A percentile compares a stretch with the other conserved stretches of the same genome.
These are phyloP conservation scores for Talaromyces liani DNA, from an alignment of 495 filamentous ascomycete genomes.

Conservation along the genomic window DNA sequence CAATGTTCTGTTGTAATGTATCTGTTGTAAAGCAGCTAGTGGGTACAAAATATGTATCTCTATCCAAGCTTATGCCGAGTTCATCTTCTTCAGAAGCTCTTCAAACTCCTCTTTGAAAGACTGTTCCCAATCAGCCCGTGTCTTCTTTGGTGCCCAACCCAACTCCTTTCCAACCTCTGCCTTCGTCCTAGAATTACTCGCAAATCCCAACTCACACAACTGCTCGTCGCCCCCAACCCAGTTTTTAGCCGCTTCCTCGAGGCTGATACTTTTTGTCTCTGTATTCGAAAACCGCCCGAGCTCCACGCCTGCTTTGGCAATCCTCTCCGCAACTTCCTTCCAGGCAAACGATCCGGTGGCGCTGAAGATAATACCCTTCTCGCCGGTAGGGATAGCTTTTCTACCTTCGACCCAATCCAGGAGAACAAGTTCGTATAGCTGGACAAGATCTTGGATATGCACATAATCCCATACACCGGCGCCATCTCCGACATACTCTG, in stretches of 20 bases:
- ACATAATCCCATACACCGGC: slow-evolving; percentile 39
- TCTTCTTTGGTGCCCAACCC: neutral
- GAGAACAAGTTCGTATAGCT: slow-evolving; percentile 26
- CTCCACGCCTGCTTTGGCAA: neutral
- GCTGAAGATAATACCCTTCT: slow-evolving; percentile 38
- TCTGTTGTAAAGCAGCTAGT: no score
- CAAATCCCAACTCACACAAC: neutral
- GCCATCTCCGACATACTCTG: slow-evolving; percentile 29
- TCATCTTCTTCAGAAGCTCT: neutral
- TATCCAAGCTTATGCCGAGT: neutral
- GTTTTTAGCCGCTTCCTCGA: neutral
- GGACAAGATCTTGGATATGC: slow-evolving; percentile 38
- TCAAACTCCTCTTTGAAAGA: neutral
- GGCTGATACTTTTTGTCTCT: neutral
- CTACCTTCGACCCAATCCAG: slow-evolving; percentile 13
- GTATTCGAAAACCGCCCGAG: neutral
- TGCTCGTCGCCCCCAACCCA: neutral
- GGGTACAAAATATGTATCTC: no score
- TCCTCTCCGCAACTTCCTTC: neutral
- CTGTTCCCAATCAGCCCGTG: neutral
- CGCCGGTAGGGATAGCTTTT: slow-evolving; percentile 27
- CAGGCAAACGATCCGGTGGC: slow-evolving; percentile 22
- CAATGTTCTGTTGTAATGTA: no score
- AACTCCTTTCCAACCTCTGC: neutral
- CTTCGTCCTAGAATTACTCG: neutral